Evolutionary conservation across 805 yeast species (phyloP).

Genomic region (Kodamaea neixiangensis): DNA sequence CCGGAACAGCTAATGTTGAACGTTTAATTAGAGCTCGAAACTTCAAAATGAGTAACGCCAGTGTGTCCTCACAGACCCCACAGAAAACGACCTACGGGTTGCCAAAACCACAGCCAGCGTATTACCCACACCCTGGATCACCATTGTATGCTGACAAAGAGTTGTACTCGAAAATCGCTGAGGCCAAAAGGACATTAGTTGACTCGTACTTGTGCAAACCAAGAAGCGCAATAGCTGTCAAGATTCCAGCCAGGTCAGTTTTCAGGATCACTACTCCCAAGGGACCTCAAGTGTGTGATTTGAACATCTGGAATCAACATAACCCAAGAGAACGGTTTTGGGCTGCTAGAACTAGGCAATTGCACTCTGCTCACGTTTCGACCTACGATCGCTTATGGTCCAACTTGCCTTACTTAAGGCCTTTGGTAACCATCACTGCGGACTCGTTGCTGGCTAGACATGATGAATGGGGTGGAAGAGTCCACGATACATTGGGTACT

Average conservation of each 20-base stretch:
- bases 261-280: conserved; percentile 64
- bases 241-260: conserved; percentile 60
- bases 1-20: neutral
- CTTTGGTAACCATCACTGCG: conserved; percentile 55
- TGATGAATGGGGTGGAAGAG: conserved; percentile 66
- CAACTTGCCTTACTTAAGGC: conserved; percentile 56
- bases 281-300: conserved; percentile 72
- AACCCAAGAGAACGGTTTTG: conserved; percentile 67
- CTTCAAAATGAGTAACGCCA: neutral
- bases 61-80: conserved; percentile 33
- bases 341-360: conserved; percentile 61
- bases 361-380: conserved; percentile 44
- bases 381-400: conserved; percentile 61
- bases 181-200: conserved; percentile 44
- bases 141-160: conserved; percentile 52
- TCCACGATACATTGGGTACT: conserved; percentile 67
- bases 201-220: conserved; percentile 49
- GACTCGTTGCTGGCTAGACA: conserved; percentile 57
- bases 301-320: conserved; percentile 58
- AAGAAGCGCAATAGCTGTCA: conserved; percentile 61
- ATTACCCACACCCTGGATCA: conserved; percentile 56
- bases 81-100: conserved; percentile 35
- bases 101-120: conserved; percentile 55
- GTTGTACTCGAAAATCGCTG: conserved; percentile 48
- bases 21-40: neutral